Evolutionary conservation across 2,329 filamentous ascomycete species (phyloP), one percentile per base, ranked within the genome.

Genomic region (Claviceps sp.): DNA sequence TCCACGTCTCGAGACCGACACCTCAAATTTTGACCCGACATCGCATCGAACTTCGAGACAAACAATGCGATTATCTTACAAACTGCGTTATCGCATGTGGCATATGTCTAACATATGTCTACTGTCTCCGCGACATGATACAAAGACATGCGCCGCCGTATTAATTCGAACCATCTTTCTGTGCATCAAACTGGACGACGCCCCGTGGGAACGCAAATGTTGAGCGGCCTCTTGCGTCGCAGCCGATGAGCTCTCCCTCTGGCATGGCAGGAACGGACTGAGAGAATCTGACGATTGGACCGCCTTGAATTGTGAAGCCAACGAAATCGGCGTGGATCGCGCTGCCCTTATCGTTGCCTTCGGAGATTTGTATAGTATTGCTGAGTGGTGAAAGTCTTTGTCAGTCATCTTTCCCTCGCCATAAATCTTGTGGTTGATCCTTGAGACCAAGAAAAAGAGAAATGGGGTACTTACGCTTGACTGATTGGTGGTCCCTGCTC

Each of bases 281-380:
- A 38, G 58, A 62, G 52, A 75, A 72, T 17, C 67, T 66, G n/a
- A 75, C 58, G 49, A 75, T 74, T 2, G 72, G 71, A 2, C 69
- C 69, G 14, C 72, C 72, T 4, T 70, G 65, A 9, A 72, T 61
- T 1, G 71, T 72, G 56, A 72, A 71, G 40, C 72, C 72, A 44
- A 75, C 62, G 4, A 75, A 66, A 26, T 68, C 60, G 45, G 59
- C 67, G 5, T 62, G 60, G 23, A 61, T 55, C 1, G 65, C 63
- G 6, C 62, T 62, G 29, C 66, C 61, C 3, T 62, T 58, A 4
- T 65, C 65, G 9, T 68, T 64, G 29, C 68, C 63, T 11, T 57
- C 58, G 46, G 61, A 57, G 49, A 55, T 64, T 47, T 61, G 62
- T 45, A 70, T 66, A 3, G 68, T 71, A 59, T 71, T 70, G n/a